Percentiles rank a stretch among this genome's conserved stretches.
These are phyloP conservation scores for Rosa hybrid DNA, from an alignment of 331 rosid species.

Conservation along the genomic window DNA sequence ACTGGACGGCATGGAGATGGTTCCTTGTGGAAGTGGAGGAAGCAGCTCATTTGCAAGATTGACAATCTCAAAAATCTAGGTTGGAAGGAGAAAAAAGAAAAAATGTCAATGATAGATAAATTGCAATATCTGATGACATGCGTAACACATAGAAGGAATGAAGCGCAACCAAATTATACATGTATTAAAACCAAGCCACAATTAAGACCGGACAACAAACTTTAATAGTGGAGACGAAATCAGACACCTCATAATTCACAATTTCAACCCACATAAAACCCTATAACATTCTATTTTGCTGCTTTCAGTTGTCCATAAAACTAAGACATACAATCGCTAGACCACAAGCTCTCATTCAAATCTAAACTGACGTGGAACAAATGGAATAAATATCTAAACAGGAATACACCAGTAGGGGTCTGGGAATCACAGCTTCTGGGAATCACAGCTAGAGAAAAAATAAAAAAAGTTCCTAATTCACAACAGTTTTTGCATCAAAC, in stretches of 20 bases:
- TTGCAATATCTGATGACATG: neutral
- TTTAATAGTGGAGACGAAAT: neutral
- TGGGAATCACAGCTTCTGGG: too few relatives aligned
- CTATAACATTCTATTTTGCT: neutral
- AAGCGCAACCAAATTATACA: neutral
- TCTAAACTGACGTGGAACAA: too few relatives aligned
- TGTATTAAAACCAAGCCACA: neutral
- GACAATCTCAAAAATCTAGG: slow-evolving; percentile 93
- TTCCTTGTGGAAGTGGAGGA: slow-evolving; percentile 95
- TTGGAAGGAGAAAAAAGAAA: neutral
- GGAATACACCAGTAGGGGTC: too few relatives aligned
- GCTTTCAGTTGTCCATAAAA: neutral
- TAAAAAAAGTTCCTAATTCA: too few relatives aligned
- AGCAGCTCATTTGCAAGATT: slow-evolving; percentile 96
- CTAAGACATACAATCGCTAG: neutral
- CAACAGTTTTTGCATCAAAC: too few relatives aligned
- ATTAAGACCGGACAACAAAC: neutral
- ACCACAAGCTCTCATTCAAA: neutral
- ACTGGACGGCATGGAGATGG: slow-evolving; percentile 74
- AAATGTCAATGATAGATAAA: neutral
- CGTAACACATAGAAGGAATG: neutral
- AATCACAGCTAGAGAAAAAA: too few relatives aligned
- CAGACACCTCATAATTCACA: neutral
- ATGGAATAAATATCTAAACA: too few relatives aligned
- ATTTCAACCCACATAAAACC: neutral